Base-by-base conservation (phyloP, 1,284 basidiomycete genomes). In the Cystobasidiaceae sp. region DNA sequence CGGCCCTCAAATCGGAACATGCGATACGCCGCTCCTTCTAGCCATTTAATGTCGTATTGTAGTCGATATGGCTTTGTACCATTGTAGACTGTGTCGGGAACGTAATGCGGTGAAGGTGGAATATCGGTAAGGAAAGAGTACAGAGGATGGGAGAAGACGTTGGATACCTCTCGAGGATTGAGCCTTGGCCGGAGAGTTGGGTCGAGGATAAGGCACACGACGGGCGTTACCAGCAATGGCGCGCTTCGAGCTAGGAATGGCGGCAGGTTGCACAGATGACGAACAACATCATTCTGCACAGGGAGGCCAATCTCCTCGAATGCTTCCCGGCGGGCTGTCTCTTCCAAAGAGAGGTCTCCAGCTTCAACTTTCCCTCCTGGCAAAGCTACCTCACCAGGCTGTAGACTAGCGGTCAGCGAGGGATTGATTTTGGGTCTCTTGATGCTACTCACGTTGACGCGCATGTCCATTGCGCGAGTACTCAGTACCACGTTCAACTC, bases 351-450 rank as follows among this genome's bases (percentile, higher is more conserved):
- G 4, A 64, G 55, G 54, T 74, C 72, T 7, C 34, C 49, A 17
- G 59, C 52, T 23, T 73, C 72, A 57, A 71, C 67, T 48, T 72
- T 73, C 6, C 72, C 71, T 30, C 72, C 72, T 0, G 72, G 72
- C 19, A 73, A 23, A 0, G 72, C 71, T 2, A 74, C 72, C 51
- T 74, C 71, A 28, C 72, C 72, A 4, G 72, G 72, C 69, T 73
- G 58, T 15, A 32, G 32, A 11, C 6, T 17, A 39, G n/a, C 23
- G 9, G 48, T 19, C 44, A 4, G 28, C n/a, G n/a, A n/a, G n/a
- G n/a, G n/a, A n/a, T n/a, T n/a, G n/a, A n/a, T n/a, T n/a, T n/a
- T n/a, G n/a, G n/a, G n/a, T n/a, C n/a, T n/a, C n/a, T n/a, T n/a
- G n/a, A n/a, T n/a, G n/a, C n/a, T n/a, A 51, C 63, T 33, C 34